A percentile compares a stretch with the other conserved stretches of the same genome.
These are phyloP conservation scores for Clitopilus passeckerianus DNA, from an alignment of 768 basidiomycete species.

Conservation along the genomic window DNA sequence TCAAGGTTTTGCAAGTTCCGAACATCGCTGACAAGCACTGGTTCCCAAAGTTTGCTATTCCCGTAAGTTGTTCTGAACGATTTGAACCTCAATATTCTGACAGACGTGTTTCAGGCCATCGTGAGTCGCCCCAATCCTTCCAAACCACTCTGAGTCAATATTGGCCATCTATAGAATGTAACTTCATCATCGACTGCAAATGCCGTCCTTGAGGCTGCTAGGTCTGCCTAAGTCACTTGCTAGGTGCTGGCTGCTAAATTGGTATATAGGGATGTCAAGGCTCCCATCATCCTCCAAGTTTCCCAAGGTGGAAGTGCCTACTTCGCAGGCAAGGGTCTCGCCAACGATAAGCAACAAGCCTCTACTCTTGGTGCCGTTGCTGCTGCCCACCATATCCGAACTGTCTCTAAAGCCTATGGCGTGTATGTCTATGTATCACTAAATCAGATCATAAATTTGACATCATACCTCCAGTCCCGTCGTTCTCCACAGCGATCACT, in stretches of 20 bases:
- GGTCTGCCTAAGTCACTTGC: conserved; percentile 33
- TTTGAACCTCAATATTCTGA: conserved; percentile 3
- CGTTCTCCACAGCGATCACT: conserved; percentile 97
- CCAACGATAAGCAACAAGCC: conserved; percentile 93
- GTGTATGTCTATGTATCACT: conserved; percentile 51
- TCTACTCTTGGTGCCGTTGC: conserved; percentile 91
- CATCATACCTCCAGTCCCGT: conserved; percentile 62
- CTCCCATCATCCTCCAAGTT: conserved; percentile 96
- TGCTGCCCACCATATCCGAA: conserved; percentile 87
- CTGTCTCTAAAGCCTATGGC: conserved; percentile 87
- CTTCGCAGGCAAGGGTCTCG: conserved; percentile 94
- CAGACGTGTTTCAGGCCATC: conserved; percentile 50
- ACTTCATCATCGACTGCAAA: conserved; percentile 96
- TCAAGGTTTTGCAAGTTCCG: conserved; percentile 6
- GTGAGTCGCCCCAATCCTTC: conserved; percentile 41
- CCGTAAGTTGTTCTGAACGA: conserved; percentile 45
- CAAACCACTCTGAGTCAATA: background rate
- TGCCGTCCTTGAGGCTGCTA: conserved; percentile 92
- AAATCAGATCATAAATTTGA: background rate
- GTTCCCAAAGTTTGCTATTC: conserved; percentile 67
- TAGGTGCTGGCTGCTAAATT: no score
- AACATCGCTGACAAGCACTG: conserved; percentile 7
- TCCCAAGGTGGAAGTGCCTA: conserved; percentile 96
- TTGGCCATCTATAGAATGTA: conserved; percentile 60
- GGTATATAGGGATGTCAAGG: conserved; percentile 76